phyloP scores from a whole-genome alignment of 495 filamentous ascomycete species.

The Hypoxylon lenormandii region DNA sequence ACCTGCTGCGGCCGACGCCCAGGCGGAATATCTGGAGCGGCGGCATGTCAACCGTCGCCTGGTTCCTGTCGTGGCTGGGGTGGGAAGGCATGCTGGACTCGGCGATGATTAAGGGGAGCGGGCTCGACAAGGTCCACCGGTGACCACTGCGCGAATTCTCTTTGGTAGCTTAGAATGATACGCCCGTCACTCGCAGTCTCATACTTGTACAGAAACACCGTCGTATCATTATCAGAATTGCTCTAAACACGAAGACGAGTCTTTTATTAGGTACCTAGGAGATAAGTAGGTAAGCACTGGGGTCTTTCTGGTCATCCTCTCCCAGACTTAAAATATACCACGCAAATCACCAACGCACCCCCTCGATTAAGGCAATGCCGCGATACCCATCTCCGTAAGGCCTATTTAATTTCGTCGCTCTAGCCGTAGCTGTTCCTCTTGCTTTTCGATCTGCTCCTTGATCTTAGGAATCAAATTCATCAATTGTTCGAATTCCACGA shows the following conservation, averaged over 20 bases:
- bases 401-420: background rate
- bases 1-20: constrained; percentile 47
- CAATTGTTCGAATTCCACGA: background rate
- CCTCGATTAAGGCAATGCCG: no score
- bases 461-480: constrained; percentile 1
- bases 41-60: constrained; percentile 40
- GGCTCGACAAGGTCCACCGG: constrained; percentile 47
- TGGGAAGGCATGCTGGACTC: constrained; percentile 50
- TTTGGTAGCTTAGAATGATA: background rate
- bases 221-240: background rate
- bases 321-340: no score
- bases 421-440: background rate
- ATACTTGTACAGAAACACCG: no score
- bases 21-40: constrained; percentile 53
- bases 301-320: no score
- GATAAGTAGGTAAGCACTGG: no score
- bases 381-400: no score
- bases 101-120: constrained; percentile 52
- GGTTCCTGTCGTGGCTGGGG: constrained; percentile 44
- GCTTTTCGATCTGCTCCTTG: background rate
- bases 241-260: background rate
- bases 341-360: no score
- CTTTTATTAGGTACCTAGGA: background rate
- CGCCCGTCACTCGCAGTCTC: background rate
- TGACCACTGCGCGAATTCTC: background rate